These are phyloP conservation scores for Arctium minus DNA, from an alignment of 129 eudicot species.

Conservation along the genomic window DNA sequence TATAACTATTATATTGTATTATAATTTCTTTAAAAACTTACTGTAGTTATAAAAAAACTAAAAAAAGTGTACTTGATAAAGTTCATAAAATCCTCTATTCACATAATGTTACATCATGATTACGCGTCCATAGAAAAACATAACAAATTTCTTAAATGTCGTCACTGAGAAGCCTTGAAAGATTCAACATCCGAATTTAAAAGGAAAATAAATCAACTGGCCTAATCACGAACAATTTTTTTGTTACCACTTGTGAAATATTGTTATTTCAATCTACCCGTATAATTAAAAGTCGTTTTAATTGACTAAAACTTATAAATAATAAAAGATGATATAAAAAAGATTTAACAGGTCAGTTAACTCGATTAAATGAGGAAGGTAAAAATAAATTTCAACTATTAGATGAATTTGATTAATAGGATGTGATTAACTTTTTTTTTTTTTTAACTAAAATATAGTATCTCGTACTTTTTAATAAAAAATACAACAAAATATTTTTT, in stretches of 20 bases:
- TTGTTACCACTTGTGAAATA: background rate
- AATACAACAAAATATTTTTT: no score
- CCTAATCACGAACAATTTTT: background rate
- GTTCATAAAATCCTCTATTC: background rate
- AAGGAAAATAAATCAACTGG: background rate
- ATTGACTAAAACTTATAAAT: no score
- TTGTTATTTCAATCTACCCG: background rate
- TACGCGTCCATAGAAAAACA: background rate
- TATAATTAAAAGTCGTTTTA: background rate
- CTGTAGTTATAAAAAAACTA: background rate
- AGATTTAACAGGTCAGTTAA: background rate
- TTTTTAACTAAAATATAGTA: no score
- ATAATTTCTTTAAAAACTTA: background rate
- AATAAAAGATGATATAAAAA: background rate
- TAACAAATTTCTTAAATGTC: background rate
- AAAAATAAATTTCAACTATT: no score
- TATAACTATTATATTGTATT: background rate
- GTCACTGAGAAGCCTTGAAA: background rate
- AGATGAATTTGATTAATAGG: no score
- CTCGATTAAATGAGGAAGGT: no score
- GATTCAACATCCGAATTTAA: background rate
- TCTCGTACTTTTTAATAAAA: no score
- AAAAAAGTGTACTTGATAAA: background rate
- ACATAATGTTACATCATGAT: constrained; percentile 14
- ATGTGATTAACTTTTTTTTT: no score